Evolutionary conservation across 441 rosid species (phyloP), one percentile per base, ranked within the genome.

Genomic region (Kokia cookei): DNA sequence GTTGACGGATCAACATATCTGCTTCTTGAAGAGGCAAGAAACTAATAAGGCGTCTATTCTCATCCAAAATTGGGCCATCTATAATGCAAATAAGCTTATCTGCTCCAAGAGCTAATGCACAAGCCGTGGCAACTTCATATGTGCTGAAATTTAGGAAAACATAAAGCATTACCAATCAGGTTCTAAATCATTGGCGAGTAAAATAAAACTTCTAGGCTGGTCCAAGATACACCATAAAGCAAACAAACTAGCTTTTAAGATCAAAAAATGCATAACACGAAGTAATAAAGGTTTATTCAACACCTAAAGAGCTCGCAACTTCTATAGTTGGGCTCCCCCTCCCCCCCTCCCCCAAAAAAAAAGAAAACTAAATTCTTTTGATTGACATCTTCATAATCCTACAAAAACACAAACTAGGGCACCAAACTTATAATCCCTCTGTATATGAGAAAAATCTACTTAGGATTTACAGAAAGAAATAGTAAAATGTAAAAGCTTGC

Each of bases 121-220:
- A 94, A 26, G 99, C 98, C 24, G 99, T 94, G 69, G 99, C 98
- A 60, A 94, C 97, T 86, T 94, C 99, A 75, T 91, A 94, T 54
- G 96, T 93, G 90, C 98, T 94, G 92, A 83, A 78, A 82, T 26
- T 72, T 55, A 60, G 63, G 62, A 74, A 75, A 77, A 55, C 61
- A 63, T 42, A 65, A 54, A 42, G 24, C 53, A 80, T 60, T 47
- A 19, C 32, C 14, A 43, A 65, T 67, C 57, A 66, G 65, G 32
- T 32, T 67, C 54, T 19, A 62, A 4, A 47, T 40, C 62, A 32
- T n/a, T 35, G 45, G 60, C 27, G 69, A 17, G 59, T 26, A 45
- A n/a, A 48, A 57, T 22, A 60, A 9, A n/a, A n/a, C 60, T 51
- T 51, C 7, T 68, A 2, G 45, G 54, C 35, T 24, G 14, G 72